Evolutionary conservation across 192 early-diverging fungal species (phyloP).

Genomic region (Thoreauomyces humboldtii): DNA sequence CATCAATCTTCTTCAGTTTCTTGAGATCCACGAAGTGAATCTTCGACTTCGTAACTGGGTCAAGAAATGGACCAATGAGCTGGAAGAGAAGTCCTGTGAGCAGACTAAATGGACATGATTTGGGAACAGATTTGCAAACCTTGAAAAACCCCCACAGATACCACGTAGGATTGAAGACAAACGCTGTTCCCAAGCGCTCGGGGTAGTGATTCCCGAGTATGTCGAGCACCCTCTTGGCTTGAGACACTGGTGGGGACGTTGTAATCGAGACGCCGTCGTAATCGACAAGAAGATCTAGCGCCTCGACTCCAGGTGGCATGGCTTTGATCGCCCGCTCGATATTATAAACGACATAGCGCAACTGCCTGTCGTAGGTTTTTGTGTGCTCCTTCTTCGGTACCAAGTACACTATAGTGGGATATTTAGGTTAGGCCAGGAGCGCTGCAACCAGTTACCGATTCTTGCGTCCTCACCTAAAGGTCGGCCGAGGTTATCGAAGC

Average conservation of each 20-base stretch:
- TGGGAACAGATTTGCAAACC: no score
- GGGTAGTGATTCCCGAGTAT: conserved; percentile 87
- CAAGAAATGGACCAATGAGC: conserved; percentile 83
- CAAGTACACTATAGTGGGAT: conserved; percentile 11
- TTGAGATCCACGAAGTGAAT: conserved; percentile 78
- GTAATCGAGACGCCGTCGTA: conserved; percentile 71
- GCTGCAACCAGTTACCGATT: background rate
- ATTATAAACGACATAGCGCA: conserved; percentile 78
- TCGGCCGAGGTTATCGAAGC: conserved; percentile 20
- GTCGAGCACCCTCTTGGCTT: conserved; percentile 59
- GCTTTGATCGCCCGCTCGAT: conserved; percentile 74
- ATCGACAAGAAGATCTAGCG: conserved; percentile 78
- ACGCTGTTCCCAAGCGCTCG: conserved; percentile 50
- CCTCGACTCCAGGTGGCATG: conserved; percentile 71
- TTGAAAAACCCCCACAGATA: conserved; percentile 82
- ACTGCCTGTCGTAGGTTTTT: conserved; percentile 65
- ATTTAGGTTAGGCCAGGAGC: background rate
- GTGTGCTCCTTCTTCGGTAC: conserved; percentile 67
- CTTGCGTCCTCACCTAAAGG: conserved; percentile 8
- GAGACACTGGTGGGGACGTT: conserved; percentile 55
- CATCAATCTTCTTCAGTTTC: conserved; percentile 29
- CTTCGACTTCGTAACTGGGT: conserved; percentile 85
- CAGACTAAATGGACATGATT: no score
- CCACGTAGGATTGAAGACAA: conserved; percentile 78
- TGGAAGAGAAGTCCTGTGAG: conserved; percentile 46